Percentiles rank a stretch among this genome's conserved stretches.
Evolutionary conservation across 2,329 filamentous ascomycete genomes (phyloP).

Genomic region (Aspergillaceae sp.): DNA sequence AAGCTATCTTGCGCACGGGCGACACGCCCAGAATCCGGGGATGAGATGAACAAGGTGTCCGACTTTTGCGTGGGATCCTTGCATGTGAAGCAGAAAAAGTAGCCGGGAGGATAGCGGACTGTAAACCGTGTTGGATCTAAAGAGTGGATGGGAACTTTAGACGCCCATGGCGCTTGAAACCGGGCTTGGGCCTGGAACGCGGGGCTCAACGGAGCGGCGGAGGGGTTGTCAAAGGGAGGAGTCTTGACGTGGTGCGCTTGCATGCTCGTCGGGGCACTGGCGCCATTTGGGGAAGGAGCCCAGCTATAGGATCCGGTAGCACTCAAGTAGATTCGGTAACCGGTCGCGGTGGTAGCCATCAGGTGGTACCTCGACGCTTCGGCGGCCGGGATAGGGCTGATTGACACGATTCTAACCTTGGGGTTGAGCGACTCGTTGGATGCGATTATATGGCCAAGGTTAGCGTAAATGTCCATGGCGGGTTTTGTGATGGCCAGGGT

Average conservation of each 20-base stretch:
- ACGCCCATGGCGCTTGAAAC: conserved; percentile 34
- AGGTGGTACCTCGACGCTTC: conserved; percentile 79
- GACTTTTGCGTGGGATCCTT: conserved; percentile 51
- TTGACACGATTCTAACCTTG: conserved; percentile 66
- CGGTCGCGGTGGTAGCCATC: conserved; percentile 82
- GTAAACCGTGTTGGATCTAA: conserved; percentile 34
- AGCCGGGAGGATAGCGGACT: conserved; percentile 68
- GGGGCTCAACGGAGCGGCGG: conserved; percentile 18
- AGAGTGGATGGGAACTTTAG: conserved; percentile 42
- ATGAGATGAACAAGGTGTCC: conserved; percentile 71
- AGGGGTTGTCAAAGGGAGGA: conserved; percentile 51
- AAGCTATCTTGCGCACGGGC: conserved; percentile 46
- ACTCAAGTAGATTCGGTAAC: conserved; percentile 85
- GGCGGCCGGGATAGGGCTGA: conserved; percentile 75
- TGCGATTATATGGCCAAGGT: conserved; percentile 77
- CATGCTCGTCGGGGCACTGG: conserved; percentile 80
- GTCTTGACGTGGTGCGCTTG: conserved; percentile 96
- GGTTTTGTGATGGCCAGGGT: conserved; percentile 49
- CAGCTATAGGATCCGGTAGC: conserved; percentile 63
- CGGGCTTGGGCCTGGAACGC: conserved; percentile 17
- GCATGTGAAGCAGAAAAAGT: conserved; percentile 76
- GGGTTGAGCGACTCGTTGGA: conserved; percentile 63
- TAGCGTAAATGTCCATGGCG: conserved; percentile 47
- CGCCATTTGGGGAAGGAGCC: conserved; percentile 48
- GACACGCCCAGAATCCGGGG: conserved; percentile 82